Base-by-base conservation (phyloP, 2,329 filamentous ascomycete species). In the Didymella keratinophila region DNA sequence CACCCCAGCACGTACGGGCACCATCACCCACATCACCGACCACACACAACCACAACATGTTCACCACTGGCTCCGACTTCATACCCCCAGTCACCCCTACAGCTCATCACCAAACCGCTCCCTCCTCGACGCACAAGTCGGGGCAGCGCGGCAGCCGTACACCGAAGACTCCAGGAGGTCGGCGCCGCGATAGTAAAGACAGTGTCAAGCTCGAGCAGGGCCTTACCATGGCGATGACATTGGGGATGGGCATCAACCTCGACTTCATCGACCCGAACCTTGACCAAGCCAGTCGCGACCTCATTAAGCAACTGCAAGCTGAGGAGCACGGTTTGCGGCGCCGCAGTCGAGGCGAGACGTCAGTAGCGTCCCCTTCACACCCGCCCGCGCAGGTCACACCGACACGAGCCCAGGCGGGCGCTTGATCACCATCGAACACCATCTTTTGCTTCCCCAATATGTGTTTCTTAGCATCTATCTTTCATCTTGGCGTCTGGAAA, bases 321-420 rank as follows among this genome's bases (percentile, higher is more conserved):
- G 66, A 74, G 45, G 72, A 74, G 42, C 60, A 68, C 42, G 73
- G 74, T 1, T 44, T 77, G 42, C 55, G 75, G 39, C 60, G 71
- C 21, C 51, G 69, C 36, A 72, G 70, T 57, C 64, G 69, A 4
- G 50, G 52, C 37, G 52, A 55, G 30, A 49, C 55, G 1, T 48
- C 52, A 2, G 52, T 23, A 16, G 37, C 52, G 1, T 55, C 52
- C 6, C 52, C 52, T 11, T 55, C 52, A n/a, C 52, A 48, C 16
- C 36, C 52, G 32, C 50, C 52, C 2, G 25, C 50, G 20, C 56
- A 59, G n/a, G 45, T 51, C 21, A 56, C 51, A 16, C 56, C 55
- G 2, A 44, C 55, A 5, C 49, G 55, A 1, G 55, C 55, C 21
- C 43, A 49, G 16, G 52, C 54, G 16, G 46, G 51, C 18, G 54